Conservation (phyloP, 495 filamentous ascomycete genomes). For the Hyaloscypha finlandica region DNA sequence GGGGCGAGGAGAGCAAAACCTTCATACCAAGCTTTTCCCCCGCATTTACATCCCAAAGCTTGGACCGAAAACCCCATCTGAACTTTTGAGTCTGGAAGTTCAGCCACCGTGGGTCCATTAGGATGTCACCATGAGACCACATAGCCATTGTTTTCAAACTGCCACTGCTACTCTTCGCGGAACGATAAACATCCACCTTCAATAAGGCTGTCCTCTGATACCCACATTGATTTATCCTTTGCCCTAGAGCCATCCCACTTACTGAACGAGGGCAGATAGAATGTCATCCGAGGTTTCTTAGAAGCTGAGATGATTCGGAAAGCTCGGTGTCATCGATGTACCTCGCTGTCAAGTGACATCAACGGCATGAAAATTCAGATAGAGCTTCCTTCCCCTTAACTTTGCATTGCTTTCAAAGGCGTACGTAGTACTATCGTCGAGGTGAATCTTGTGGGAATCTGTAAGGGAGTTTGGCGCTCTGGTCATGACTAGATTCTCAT, state of each 20-base stretch:
- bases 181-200: conserved; percentile 3
- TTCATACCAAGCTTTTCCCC: conserved; percentile 6
- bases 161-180: neutral
- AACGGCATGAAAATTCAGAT: conserved; percentile 3
- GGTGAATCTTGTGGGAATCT: neutral
- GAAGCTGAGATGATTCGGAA: neutral
- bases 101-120: neutral
- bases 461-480: conserved; percentile 6
- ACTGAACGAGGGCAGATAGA: neutral
- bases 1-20: neutral
- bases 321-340: neutral
- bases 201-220: neutral
- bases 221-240: neutral
- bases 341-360: conserved; percentile 1
- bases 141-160: neutral
- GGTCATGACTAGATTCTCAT: neutral
- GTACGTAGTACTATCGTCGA: neutral
- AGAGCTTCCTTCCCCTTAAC: neutral
- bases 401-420: neutral
- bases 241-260: neutral
- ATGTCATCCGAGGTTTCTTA: conserved; percentile 12
- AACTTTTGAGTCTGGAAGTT: conserved; percentile 4
- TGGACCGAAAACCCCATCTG: neutral
- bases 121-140: conserved; percentile 12
- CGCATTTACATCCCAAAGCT: neutral